Evolutionary conservation across 306 rosid genomes (phyloP), one percentile per base, ranked within the genome.

Genomic region (Casuarina cunninghamiana): DNA sequence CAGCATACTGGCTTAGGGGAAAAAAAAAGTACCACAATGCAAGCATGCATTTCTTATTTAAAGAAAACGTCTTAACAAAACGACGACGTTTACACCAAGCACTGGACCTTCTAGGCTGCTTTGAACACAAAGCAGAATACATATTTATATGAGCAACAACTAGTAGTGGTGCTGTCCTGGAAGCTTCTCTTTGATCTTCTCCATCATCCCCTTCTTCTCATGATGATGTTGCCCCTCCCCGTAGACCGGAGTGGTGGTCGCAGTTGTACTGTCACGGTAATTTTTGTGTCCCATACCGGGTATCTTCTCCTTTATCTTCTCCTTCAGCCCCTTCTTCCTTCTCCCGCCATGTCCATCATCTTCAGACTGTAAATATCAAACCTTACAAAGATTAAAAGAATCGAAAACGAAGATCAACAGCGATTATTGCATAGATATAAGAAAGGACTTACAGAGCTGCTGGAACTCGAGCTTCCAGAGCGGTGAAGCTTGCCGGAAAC

Each of bases 291-390:
- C 83, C 2, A 80, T 1, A 2, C 83, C 79, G 3, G 76, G 72
- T 12, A 69, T 55, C 66, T 80, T 80, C 71, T 80, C 75, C 53
- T 74, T 66, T 45, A 79, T 48, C 60, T 73, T 66, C 53, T 80
- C 63, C 48, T 6, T 84, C 83, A 89, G 10, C 46, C 90, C 90
- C 90, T 86, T 86, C 89, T 84, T 89, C 75, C 87, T 89, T 54
- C 93, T 67, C 75, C 89, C 93, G 12, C 93, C 92, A 16, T 46
- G 76, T 37, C 88, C 90, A 69, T 89, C 92, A 71, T 84, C 92
- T 79, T 86, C 92, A 1, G 86, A 82, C 89, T 86, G 48, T 19
- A n/a, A n/a, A 19, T 26, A 26, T 26, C 6, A 44, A 10, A 19
- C 21, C 41, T 43, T 42, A 2, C 39, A 45, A 6, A 45, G 1